Percentiles rank a stretch among this genome's conserved stretches.
Evolutionary conservation across 345 rosid genomes (phyloP).

Genomic region (Melastoma malabathricum): DNA sequence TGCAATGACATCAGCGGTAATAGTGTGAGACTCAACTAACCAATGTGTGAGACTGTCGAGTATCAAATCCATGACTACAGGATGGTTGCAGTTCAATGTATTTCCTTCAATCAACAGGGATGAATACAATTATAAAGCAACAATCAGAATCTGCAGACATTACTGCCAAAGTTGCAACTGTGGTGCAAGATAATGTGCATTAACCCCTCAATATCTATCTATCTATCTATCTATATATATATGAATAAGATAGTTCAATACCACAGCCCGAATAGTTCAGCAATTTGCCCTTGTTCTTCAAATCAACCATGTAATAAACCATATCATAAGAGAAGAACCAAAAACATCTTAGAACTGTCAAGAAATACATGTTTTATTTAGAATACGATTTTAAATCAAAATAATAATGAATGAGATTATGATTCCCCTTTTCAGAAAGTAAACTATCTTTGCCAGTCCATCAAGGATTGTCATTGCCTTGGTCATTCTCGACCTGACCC

Average conservation of each 20-base stretch:
- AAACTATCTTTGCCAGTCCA: too few species aligned
- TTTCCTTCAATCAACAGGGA: constrained; percentile 51
- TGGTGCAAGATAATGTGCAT: too few species aligned
- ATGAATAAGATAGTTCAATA: constrained; percentile 17
- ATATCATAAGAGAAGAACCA: constrained; percentile 10
- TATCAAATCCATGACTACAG: constrained; percentile 78
- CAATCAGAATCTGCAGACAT: too few species aligned
- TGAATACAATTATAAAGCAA: background rate
- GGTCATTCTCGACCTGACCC: too few species aligned
- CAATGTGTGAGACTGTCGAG: constrained; percentile 91
- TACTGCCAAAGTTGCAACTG: too few species aligned
- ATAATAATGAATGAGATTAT: too few species aligned
- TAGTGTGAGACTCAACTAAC: constrained; percentile 23
- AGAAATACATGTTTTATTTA: background rate
- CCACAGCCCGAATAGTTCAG: constrained; percentile 89
- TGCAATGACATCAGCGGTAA: background rate
- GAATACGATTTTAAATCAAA: too few species aligned
- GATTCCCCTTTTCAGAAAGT: too few species aligned
- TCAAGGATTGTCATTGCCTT: too few species aligned
- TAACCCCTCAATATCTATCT: background rate
- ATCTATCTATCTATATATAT: too few species aligned
- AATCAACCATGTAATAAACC: constrained; percentile 84
- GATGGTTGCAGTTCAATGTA: constrained; percentile 84
- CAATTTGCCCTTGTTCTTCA: constrained; percentile 36
- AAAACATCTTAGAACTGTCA: too few species aligned